Base-by-base conservation (phyloP, 2,329 filamentous ascomycete species). In the Calonectria pseudoturangicola region DNA sequence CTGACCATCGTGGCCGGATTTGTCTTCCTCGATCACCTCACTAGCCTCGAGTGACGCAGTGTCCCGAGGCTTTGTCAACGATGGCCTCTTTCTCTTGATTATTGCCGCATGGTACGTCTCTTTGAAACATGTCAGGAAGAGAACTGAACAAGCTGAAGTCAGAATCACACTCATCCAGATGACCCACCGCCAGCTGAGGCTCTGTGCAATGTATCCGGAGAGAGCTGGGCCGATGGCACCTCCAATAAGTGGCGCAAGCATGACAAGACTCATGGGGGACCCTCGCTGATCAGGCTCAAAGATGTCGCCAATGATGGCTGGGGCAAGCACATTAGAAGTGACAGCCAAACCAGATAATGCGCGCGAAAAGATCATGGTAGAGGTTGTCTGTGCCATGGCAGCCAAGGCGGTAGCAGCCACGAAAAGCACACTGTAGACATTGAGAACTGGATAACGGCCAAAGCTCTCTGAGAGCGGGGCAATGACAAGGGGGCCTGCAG, bases 401-500 rank as follows among this genome's bases (percentile, higher is more conserved):
- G 54, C 54, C 54, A 60, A 28, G 1, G 54, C 54, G 10, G 88
- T 90, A 50, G 88, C 84, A 1, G 80, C 67, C 66, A 90, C 87
- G 82, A 90, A 90, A 51, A 88, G 81, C 7, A 85, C 71, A 76
- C 90, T 92, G 79, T 86, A 87, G 7, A 79, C 80, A 80, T 91
- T 89, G 76, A 92, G 86, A 64, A 92, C 86, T 5, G 86, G 85
- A 70, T 88, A 86, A 0, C 91, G 88, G 43, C 91, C 91, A 75
- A 88, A 88, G 13, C 90, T 83, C 81, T 94, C 92, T 8, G 88
- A 91, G 6, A 93, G 81, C 0, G 92, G 92, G 12, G 91, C 92
- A 77, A 92, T 90, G 39, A 92, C 82, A 1, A 89, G 82, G 1
- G 91, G 91, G 0, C 91, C 91, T 8, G 90, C 88, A 2, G 89